These are phyloP conservation scores for Scheffersomyces stambukii DNA, from an alignment of 1,139 yeast genomes.

Conservation along the genomic window DNA sequence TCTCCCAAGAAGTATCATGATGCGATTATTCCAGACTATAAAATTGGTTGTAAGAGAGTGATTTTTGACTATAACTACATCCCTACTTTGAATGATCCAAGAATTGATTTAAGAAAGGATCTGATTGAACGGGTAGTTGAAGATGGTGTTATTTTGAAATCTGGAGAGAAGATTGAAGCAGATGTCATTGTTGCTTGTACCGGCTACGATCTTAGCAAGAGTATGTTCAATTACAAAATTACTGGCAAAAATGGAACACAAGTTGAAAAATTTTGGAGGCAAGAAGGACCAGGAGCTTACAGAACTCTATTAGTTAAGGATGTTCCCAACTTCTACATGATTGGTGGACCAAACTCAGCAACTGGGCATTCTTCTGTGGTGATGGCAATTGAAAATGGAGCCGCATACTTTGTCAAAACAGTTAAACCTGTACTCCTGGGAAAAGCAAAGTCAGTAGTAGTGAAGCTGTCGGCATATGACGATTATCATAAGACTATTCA, in stretches of 20 bases:
- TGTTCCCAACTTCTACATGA: conserved; percentile 32
- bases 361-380: conserved; percentile 45
- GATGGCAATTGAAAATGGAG: conserved; percentile 37
- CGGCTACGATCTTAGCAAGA: conserved; percentile 28
- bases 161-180: conserved; percentile 27
- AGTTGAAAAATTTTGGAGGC: conserved; percentile 22
- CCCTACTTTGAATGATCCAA: conserved; percentile 29
- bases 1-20: conserved; percentile 35
- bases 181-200: conserved; percentile 45
- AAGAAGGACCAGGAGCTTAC: conserved; percentile 34
- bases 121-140: conserved; percentile 25
- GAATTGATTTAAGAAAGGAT: conserved; percentile 23
- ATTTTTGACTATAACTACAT: conserved; percentile 37
- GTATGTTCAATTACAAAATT: conserved; percentile 18
- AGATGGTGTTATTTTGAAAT: conserved; percentile 25
- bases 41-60: conserved; percentile 42
- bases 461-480: conserved; percentile 31
- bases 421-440: conserved; percentile 28
- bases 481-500: conserved; percentile 33
- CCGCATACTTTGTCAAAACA: conserved; percentile 21
- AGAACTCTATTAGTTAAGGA: conserved; percentile 30
- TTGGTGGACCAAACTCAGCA: conserved; percentile 43
- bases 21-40: conserved; percentile 32
- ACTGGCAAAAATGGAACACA: conserved; percentile 25
- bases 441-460: conserved; percentile 24